Evolutionary conservation across 2,329 filamentous ascomycete genomes (phyloP), one percentile per base, ranked within the genome.

Genomic region (Grosmannia huntii): DNA sequence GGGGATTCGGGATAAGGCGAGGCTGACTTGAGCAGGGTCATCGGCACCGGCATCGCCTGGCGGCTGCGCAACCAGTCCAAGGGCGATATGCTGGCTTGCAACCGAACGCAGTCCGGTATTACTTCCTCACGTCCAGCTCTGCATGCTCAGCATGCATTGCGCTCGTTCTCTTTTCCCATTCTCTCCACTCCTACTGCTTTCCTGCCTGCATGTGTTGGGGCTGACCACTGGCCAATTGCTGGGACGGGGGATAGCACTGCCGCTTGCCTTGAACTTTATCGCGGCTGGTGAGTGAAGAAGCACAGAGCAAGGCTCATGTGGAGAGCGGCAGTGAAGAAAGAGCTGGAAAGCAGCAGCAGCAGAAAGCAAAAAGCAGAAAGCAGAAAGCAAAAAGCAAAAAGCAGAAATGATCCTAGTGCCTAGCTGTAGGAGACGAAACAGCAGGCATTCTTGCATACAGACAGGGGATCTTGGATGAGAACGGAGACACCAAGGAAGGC

Each of bases 241-340:
- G 55, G 14, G 48, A n/a, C 36, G 49, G 49, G 23, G 21, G 55
- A 46, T 66, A 94, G 89, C 86, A 64, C 75, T 90, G 64, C 89
- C 89, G 65, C 76, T 94, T 72, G 87, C 89, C 71, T 78, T 94
- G 69, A 94, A 94, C 75, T 94, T 94, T 76, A 88, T 94, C 75
- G 89, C 89, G 71, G 89, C 88, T 76, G 87, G 89, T 94, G 84
- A 92, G 89, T 92, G 53, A 60, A 44, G 10, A 38, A n/a, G 38
- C 46, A 53, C 27, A 56, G 38, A 57, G 54, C 23, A 38, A 9
- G 38, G 33, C 55, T 25, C 16, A 16, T 27, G 28, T 54, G 58
- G 54, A 60, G 55, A 57, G 53, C 53, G 48, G 59, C 52, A 53
- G 59, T 46, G 41, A 27, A 27, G 6, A 52, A 53, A 46, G 27